A percentile compares a stretch with the other conserved stretches of the same genome.
These are phyloP conservation scores for Alternaria viburni DNA, from an alignment of 2,329 filamentous ascomycete genomes.

Conservation along the genomic window DNA sequence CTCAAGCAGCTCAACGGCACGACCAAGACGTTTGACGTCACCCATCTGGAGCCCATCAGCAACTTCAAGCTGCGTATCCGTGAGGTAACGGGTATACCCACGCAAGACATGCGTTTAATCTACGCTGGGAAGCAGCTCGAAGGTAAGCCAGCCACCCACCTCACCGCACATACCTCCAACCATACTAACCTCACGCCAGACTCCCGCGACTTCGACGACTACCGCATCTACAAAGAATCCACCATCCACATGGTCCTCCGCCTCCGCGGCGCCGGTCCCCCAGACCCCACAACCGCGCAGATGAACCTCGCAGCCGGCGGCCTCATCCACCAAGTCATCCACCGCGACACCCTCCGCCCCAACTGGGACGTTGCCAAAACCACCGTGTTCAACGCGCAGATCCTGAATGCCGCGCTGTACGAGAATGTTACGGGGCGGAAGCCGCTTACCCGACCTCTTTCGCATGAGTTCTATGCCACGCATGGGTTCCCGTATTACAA, in stretches of 20 bases:
- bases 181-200: constrained; percentile 69
- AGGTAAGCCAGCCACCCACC: background rate
- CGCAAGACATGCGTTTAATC: background rate
- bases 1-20: constrained; percentile 51
- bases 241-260: constrained; percentile 74
- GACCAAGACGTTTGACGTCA: constrained; percentile 62
- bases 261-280: constrained; percentile 60
- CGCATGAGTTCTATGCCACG: constrained; percentile 41
- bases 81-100: background rate
- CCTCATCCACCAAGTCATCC: constrained; percentile 51
- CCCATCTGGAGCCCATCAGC: constrained; percentile 81
- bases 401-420: constrained; percentile 49
- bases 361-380: constrained; percentile 15
- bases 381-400: constrained; percentile 50
- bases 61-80: constrained; percentile 90
- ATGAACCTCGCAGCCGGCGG: constrained; percentile 53
- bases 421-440: constrained; percentile 44
- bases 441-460: constrained; percentile 46
- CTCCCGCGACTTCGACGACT: background rate
- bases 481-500: constrained; percentile 49
- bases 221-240: constrained; percentile 69
- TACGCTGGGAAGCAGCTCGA: constrained; percentile 82
- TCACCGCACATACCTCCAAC: too few species aligned
- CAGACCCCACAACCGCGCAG: background rate
- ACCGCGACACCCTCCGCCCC: constrained; percentile 30